A percentile compares a stretch with the other conserved stretches of the same genome.
Evolutionary conservation across 1,284 basidiomycete genomes (phyloP).

Genomic region (Naganishia cerealis): DNA sequence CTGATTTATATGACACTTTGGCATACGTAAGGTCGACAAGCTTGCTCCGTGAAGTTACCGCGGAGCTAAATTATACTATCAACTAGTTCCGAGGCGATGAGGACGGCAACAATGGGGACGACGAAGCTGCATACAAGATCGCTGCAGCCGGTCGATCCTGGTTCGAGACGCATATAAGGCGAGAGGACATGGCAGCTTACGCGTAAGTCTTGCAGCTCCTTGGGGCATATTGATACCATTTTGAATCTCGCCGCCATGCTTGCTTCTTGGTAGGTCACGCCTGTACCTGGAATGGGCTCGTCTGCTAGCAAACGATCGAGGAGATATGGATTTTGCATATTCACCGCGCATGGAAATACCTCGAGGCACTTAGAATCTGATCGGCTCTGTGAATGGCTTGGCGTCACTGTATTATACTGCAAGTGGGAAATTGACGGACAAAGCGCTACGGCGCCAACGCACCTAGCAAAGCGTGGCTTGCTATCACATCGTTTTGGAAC

Average conservation of each 20-base stretch:
- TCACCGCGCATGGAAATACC: slow-evolving; percentile 38
- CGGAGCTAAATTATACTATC: background rate
- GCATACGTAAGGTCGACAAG: slow-evolving; percentile 41
- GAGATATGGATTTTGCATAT: slow-evolving; percentile 41
- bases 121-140: slow-evolving; percentile 50
- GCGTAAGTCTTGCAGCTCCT: slow-evolving; percentile 25
- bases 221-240: no score
- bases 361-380: background rate
- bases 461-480: no score
- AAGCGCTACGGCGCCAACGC: background rate
- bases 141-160: slow-evolving; percentile 50
- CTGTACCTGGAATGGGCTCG: slow-evolving; percentile 51
- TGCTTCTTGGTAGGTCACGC: slow-evolving; percentile 37
- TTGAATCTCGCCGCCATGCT: background rate
- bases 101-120: slow-evolving; percentile 42
- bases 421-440: background rate
- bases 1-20: slow-evolving; percentile 52
- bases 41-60: background rate
- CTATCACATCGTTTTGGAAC: no score
- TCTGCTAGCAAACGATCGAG: slow-evolving; percentile 38
- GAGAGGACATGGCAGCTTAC: slow-evolving; percentile 50
- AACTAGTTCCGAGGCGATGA: slow-evolving; percentile 43
- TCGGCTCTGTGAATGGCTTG: background rate
- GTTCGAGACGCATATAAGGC: slow-evolving; percentile 48
- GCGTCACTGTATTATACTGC: background rate